Base-by-base conservation (phyloP, 257 asterid species). In the Anisodus tanguticus region DNA sequence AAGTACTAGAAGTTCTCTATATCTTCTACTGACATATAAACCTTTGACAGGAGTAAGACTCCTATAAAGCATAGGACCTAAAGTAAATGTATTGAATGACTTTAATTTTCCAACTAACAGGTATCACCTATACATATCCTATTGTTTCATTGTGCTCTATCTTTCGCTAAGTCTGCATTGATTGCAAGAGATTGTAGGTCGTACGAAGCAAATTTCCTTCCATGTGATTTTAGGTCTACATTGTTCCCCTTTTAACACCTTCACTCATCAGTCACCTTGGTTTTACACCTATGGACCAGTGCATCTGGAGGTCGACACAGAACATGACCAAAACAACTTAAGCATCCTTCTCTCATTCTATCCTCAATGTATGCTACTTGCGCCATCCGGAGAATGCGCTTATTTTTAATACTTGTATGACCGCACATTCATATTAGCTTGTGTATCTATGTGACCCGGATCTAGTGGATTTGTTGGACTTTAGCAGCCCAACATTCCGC, bases 391-490 rank as follows among this genome's bases (percentile, higher is more conserved):
- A 9, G 9, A 8, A n/a, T 71, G 37, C 15, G 1, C 57, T 17
- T 47, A 43, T 9, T 71, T 2, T 43, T 12, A 6, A 3, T 6
- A 13, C 1, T 43, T 71, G 57, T 43, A 35, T 71, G 8, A 43
- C 2, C 9, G 11, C 9, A 59, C 26, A 17, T n/a, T 10, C 57
- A 43, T 51, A 35, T 39, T 68, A 35, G 53, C 53, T 37, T 68
- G 22, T 35, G 26, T 16, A 70, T 17, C 37, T 70, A 8, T 70
- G 57, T 16, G 35, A 43, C 37, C 17, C 19, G 17, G 9, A 43
- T n/a, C 57, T 70, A 17, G 79, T 70, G 57, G 57, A 43, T 70
- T 45, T 70, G 57, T 45, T 70, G 79, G 57, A 70, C 79, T 70
- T 70, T 17, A 43, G 79, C 5, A 9, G 37, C 57, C 57, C 79